Evolutionary conservation across 352 stramenopile genomes (phyloP), one percentile per base, ranked within the genome.

Genomic region (Pythium folliculosum): DNA sequence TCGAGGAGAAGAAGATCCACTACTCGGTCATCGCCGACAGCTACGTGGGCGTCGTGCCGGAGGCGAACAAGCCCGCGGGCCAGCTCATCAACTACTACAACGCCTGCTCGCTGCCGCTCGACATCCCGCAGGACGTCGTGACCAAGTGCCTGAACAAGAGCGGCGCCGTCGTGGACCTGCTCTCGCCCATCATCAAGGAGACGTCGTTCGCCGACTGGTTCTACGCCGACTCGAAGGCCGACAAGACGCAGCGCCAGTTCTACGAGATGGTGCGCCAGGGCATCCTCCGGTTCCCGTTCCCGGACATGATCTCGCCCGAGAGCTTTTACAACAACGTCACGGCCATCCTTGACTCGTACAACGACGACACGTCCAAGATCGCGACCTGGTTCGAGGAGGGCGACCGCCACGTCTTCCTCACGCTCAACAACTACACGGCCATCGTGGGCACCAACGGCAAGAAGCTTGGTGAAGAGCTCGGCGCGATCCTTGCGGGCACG

Each of bases 171-270:
- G 65, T 63, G 0, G 74, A 90, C 35, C 72, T 91, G 40, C 71
- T 89, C 55, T 72, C 73, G 44, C 73, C 71, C 14, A 81, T 90
- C 68, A 77, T 90, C 61, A 61, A 84, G 47, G 59, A 75, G 60
- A 76, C 78, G 7, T 70, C 79, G 7, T 70, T 58, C 25, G 77
- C 71, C 53, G 70, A 88, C 54, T 92, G 83, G 83, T 65, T 92
- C 5, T 89, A 88, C 68, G 65, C 89, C 12, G 75, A 88, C 75
- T 88, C 78, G 47, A 88, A 83, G 71, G 74, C 69, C 61, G 83
- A 92, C 66, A 48, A 68, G 50, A 84, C 71, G 10, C 83, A 92
- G 69, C 83, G 83, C 27, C 78, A 80, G 63, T 92, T 90, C 55
- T 92, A 89, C 65, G 67, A 88, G 58, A 62, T 90, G 30, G 73